phyloP scores from a whole-genome alignment of 208 protist genomes.

The Leishmania major region DNA sequence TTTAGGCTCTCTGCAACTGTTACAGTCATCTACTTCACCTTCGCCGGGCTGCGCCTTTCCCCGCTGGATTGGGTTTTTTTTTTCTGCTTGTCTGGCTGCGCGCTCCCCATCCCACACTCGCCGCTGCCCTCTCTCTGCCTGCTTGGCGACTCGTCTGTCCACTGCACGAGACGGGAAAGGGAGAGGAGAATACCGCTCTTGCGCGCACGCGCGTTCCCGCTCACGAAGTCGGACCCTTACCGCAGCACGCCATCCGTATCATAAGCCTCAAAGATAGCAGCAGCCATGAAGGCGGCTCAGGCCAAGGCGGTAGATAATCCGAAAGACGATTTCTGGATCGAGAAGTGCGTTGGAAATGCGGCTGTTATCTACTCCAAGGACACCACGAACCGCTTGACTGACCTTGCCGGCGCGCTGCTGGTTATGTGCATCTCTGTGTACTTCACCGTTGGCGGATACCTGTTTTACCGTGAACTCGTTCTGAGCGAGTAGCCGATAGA shows the following conservation, averaged over 20 bases:
- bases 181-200: background rate
- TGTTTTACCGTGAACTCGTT: slow-evolving; percentile 74
- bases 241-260: background rate
- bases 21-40: background rate
- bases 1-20: background rate
- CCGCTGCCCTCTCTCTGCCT: background rate
- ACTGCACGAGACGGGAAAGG: background rate
- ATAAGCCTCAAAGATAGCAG: background rate
- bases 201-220: background rate
- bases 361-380: slow-evolving; percentile 66
- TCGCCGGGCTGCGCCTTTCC: background rate
- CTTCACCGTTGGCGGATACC: slow-evolving; percentile 73
- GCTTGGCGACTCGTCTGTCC: background rate
- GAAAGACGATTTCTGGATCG: slow-evolving; percentile 21
- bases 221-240: background rate
- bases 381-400: slow-evolving; percentile 63
- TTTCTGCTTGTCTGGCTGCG: background rate
- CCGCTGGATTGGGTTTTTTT: background rate
- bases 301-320: background rate
- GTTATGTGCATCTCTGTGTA: slow-evolving; percentile 76
- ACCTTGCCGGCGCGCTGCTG: slow-evolving; percentile 73
- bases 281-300: background rate
- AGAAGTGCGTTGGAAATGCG: slow-evolving; percentile 59
- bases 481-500: slow-evolving; percentile 24
- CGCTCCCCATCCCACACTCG: background rate